Evolutionary conservation across 305 asterid genomes (phyloP), one percentile per base, ranked within the genome.

Genomic region (Plantago rigida): DNA sequence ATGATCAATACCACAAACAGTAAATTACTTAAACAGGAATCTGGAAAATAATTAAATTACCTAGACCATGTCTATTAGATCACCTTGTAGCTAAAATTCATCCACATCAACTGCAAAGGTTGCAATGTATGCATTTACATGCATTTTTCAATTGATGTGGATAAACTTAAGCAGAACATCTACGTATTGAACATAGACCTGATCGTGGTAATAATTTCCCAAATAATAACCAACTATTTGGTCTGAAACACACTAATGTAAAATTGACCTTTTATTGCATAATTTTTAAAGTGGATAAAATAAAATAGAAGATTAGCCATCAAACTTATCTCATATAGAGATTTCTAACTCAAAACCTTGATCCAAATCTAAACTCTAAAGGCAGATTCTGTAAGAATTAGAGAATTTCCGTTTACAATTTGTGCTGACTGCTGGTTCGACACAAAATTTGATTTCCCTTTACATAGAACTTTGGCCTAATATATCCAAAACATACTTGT

Each of bases 41-140:
- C 13, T 41, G 51, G 47, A 64, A 66, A 29, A 13, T 24, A 55
- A 60, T 61, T 15, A 65, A 56, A 28, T 53, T 59, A 71, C 51
- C 36, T 49, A 22, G 26, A 22, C 26, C 26, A 31, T 31, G 7
- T 31, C 39, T 3, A 31, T 31, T 31, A 52, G 48, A 50, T 42
- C 29, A 4, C 9, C 4, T 12, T 15, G 56, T 10, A 4, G 31
- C 5, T 51, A 11, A 15, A 26, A 51, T 26, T 51, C 28, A 19
- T 51, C 56, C 34, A 51, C 7, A 0, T 17, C 4, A 15, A 17
- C 29, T 13, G 46, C 8, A 41, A 41, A 41, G 0, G 10, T 41
- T 41, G 44, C 46, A 41, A 31, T 10, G 9, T 8, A 41, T 9
- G 3, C 46, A 41, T 41, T 39, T 9, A 39, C 11, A 7, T 39